Evolutionary conservation across 345 rosid genomes (phyloP).

Genomic region (Brassica nigra): DNA sequence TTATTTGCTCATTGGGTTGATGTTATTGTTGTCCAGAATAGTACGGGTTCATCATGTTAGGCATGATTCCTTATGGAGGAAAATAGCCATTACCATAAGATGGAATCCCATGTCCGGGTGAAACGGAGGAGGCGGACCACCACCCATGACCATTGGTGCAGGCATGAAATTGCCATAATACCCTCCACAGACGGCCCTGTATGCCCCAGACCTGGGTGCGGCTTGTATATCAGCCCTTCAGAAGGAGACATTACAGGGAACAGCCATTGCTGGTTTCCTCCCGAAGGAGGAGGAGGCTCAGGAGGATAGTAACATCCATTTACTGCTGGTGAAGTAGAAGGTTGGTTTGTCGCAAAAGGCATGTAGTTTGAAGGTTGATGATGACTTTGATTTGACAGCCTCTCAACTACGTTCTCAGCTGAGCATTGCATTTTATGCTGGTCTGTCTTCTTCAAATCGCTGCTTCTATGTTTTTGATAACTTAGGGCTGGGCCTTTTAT

Average conservation of each 20-base stretch:
- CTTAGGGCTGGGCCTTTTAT: too few relatives aligned
- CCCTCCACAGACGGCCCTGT: conserved; percentile 55
- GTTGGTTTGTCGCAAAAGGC: conserved; percentile 29
- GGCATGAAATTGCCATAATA: conserved; percentile 55
- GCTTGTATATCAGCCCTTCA: conserved; percentile 90
- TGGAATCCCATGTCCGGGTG: conserved; percentile 59
- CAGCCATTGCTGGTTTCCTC: conserved; percentile 70
- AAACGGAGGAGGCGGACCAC: conserved; percentile 42
- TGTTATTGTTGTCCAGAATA: conserved; percentile 47
- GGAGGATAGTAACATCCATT: conserved; percentile 53
- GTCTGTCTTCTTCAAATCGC: conserved; percentile 38
- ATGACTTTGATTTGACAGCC: conserved; percentile 32
- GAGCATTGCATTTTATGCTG: conserved; percentile 42
- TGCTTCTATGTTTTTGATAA: conserved; percentile 40
- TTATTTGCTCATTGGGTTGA: conserved; percentile 48
- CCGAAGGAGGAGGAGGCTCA: conserved; percentile 50
- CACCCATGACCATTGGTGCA: conserved; percentile 45
- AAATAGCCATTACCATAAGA: conserved; percentile 61
- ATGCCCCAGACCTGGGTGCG: conserved; percentile 59
- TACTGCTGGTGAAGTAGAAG: conserved; percentile 1
- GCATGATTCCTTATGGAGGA: conserved; percentile 64
- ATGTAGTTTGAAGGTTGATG: conserved; percentile 44
- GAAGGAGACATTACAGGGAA: conserved; percentile 89
- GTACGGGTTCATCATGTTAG: conserved; percentile 51
- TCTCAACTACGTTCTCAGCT: conserved; percentile 37